phyloP scores from a whole-genome alignment of 768 basidiomycete species.

The Suillus plorans region DNA sequence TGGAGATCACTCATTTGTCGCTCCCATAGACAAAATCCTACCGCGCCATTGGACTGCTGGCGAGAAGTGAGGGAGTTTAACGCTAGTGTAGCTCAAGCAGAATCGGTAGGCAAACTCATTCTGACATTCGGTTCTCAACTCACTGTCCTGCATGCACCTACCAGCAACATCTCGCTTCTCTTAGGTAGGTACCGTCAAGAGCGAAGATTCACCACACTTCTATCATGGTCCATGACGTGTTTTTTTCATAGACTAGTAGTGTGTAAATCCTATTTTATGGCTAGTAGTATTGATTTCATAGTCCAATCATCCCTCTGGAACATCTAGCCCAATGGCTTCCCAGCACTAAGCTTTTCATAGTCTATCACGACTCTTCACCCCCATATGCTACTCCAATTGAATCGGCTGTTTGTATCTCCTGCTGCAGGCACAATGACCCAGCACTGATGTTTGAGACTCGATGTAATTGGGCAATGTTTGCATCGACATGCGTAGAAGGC shows the following conservation, averaged over 20 bases:
- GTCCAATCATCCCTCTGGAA: not conserved
- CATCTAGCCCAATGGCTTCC: not conserved
- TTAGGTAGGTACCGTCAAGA: constrained; percentile 34
- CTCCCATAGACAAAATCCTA: constrained; percentile 37
- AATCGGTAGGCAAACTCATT: constrained; percentile 49
- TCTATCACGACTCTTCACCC: constrained; percentile 20
- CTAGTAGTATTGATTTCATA: not conserved
- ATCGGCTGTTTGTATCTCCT: constrained; percentile 11
- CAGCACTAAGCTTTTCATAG: not conserved
- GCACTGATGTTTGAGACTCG: constrained; percentile 31
- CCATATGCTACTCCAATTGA: constrained; percentile 27
- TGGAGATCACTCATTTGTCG: constrained; percentile 1
- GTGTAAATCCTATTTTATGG: not conserved
- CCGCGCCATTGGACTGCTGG: constrained; percentile 71
- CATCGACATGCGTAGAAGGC: not conserved
- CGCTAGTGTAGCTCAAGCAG: constrained; percentile 61
- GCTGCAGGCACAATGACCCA: constrained; percentile 20
- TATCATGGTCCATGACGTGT: not conserved
- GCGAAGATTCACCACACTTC: not conserved
- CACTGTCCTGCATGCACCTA: not conserved
- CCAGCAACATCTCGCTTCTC: constrained; percentile 65
- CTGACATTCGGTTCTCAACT: not conserved
- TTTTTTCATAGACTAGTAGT: not conserved
- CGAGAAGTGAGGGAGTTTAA: constrained; percentile 71
- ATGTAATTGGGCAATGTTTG: constrained; percentile 12